These are phyloP conservation scores for Dissoconium aciculare DNA, from an alignment of 2,329 filamentous ascomycete species.

Conservation along the genomic window DNA sequence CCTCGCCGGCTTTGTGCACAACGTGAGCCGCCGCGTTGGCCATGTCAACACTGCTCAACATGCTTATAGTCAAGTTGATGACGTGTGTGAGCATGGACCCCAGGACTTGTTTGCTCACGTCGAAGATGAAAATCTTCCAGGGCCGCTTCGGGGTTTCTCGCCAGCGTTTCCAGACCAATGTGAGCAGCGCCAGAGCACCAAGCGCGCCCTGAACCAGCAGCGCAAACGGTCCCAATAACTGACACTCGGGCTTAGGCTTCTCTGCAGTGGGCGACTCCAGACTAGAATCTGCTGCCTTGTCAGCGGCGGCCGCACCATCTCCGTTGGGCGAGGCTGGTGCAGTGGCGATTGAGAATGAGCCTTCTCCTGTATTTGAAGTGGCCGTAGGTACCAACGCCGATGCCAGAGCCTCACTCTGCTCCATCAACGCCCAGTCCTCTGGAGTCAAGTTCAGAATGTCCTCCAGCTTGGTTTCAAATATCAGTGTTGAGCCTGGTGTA, in stretches of 20 bases:
- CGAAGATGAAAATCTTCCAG: constrained; percentile 94
- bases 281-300: constrained; percentile 2
- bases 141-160: constrained; percentile 82
- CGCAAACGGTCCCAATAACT: constrained; percentile 78
- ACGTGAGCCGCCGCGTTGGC: constrained; percentile 34
- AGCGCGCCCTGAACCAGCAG: constrained; percentile 79
- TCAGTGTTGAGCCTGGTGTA: constrained; percentile 62
- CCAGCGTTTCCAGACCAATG: constrained; percentile 86
- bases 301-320: constrained; percentile 1
- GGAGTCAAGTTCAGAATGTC: constrained; percentile 56
- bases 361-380: constrained; percentile 6
- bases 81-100: constrained; percentile 82
- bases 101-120: constrained; percentile 93
- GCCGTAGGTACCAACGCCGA: not conserved
- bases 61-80: constrained; percentile 88
- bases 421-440: constrained; percentile 8
- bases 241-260: constrained; percentile 54
- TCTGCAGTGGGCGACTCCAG: not conserved
- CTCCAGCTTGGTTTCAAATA: constrained; percentile 86
- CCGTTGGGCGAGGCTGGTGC: constrained; percentile 12
- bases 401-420: not conserved
- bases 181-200: constrained; percentile 65
- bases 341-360: constrained; percentile 14
- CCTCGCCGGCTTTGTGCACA: constrained; percentile 7
- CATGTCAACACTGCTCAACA: constrained; percentile 81